A percentile compares a stretch with the other conserved stretches of the same genome.
These are phyloP conservation scores for Aureobasidium melanogenum DNA, from an alignment of 2,329 filamentous ascomycete species.

Conservation along the genomic window DNA sequence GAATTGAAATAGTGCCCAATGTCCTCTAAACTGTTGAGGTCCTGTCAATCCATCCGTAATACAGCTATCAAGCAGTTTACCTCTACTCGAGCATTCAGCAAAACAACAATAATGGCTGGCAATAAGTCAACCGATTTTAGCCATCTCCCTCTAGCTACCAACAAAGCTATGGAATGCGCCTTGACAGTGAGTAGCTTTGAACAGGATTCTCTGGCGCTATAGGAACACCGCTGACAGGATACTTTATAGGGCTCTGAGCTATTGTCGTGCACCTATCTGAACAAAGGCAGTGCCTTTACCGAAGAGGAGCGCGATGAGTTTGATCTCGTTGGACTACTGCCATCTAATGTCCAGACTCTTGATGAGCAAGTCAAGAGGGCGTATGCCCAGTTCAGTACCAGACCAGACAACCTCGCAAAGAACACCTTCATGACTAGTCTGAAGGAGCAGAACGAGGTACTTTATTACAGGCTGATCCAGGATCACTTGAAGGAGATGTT, in stretches of 20 bases:
- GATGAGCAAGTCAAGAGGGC: slow-evolving; percentile 69
- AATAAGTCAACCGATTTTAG: neutral
- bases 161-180: slow-evolving; percentile 14
- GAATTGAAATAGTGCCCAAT: neutral
- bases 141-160: slow-evolving; percentile 10
- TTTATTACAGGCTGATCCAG: slow-evolving; percentile 73
- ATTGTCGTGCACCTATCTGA: slow-evolving; percentile 60
- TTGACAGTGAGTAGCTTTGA: slow-evolving; percentile 7
- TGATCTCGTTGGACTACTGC: slow-evolving; percentile 63
- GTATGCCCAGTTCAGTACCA: slow-evolving; percentile 66
- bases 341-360: slow-evolving; percentile 61
- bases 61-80: neutral
- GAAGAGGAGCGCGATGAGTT: slow-evolving; percentile 60
- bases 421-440: slow-evolving; percentile 82
- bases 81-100: neutral
- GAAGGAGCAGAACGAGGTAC: slow-evolving; percentile 75
- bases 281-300: slow-evolving; percentile 76
- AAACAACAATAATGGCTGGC: neutral
- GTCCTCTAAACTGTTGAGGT: neutral
- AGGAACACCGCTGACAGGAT: neutral
- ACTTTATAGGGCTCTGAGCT: slow-evolving; percentile 35
- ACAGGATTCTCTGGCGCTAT: neutral
- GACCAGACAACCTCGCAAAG: slow-evolving; percentile 60
- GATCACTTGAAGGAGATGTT: slow-evolving; percentile 83
- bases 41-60: neutral